These are phyloP conservation scores for Phlegmacium glaucopus DNA, from an alignment of 768 basidiomycete species.

Conservation along the genomic window DNA sequence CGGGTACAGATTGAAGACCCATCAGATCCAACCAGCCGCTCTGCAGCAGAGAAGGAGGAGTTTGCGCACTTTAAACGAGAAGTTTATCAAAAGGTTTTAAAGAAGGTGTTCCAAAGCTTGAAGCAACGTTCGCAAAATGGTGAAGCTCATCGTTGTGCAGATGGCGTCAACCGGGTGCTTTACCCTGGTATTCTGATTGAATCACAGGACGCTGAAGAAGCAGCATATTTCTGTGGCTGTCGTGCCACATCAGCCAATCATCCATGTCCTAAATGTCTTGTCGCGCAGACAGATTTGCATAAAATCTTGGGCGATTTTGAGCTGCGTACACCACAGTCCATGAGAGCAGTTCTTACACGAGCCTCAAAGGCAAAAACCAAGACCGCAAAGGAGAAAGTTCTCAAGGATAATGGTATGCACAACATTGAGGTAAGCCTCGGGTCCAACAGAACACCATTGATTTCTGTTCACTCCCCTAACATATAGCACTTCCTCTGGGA, in stretches of 20 bases:
- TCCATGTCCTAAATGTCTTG: conserved; percentile 30
- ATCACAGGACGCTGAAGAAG: conserved; percentile 29
- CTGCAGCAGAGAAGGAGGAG: conserved; percentile 14
- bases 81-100: conserved; percentile 25
- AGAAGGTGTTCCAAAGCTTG: conserved; percentile 17
- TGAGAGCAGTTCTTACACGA: too few species aligned
- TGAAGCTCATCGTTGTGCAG: conserved; percentile 21
- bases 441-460: neutral
- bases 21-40: conserved; percentile 15
- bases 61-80: conserved; percentile 25
- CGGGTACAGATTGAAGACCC: conserved; percentile 22
- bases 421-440: conserved; percentile 15
- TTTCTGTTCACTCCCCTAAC: neutral
- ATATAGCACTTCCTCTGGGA: conserved; percentile 25
- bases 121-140: conserved; percentile 17
- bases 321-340: conserved; percentile 11
- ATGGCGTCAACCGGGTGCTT: conserved; percentile 16
- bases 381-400: conserved; percentile 13
- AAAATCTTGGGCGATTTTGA: conserved; percentile 8
- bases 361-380: too few species aligned
- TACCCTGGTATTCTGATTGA: conserved; percentile 25
- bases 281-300: conserved; percentile 18
- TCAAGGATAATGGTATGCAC: conserved; percentile 19
- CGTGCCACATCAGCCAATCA: conserved; percentile 19
- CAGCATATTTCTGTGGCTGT: conserved; percentile 20